phyloP scores from a whole-genome alignment of 257 asterid genomes.

The Solanum tarijense region DNA sequence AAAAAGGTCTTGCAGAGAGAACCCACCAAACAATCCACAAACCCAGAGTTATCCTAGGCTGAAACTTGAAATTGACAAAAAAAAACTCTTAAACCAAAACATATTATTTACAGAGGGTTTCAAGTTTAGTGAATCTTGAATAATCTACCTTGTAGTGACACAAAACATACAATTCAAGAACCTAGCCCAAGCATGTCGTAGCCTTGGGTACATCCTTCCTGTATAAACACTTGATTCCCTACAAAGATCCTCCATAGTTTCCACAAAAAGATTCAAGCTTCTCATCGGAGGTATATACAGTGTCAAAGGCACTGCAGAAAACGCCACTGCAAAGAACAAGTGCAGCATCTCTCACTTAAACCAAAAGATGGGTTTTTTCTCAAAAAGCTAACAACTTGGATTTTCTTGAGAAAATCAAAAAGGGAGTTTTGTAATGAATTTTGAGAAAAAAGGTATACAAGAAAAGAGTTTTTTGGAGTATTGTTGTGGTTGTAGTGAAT shows the following conservation, averaged over 20 bases:
- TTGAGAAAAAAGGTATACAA: too few relatives aligned
- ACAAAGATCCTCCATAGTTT: slow-evolving; percentile 55
- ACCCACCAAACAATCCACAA: neutral
- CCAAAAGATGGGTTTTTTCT: neutral
- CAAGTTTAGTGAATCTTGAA: neutral
- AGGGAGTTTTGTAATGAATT: neutral
- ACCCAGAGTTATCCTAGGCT: neutral
- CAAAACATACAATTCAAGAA: slow-evolving; percentile 48
- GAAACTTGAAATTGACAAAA: neutral
- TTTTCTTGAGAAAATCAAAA: neutral
- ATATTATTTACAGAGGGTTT: neutral
- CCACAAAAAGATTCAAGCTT: slow-evolving; percentile 61
- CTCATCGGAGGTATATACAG: slow-evolving; percentile 82
- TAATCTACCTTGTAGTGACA: slow-evolving; percentile 16
- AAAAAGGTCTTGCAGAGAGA: neutral
- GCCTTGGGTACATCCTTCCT: slow-evolving; percentile 47
- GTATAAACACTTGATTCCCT: slow-evolving; percentile 55
- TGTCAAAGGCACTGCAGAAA: slow-evolving; percentile 79
- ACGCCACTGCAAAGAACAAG: slow-evolving; percentile 62
- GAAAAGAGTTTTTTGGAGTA: neutral
- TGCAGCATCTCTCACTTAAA: slow-evolving; percentile 35
- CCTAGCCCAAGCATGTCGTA: slow-evolving; percentile 61
- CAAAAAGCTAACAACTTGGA: neutral
- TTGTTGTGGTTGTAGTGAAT: neutral
- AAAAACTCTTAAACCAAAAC: neutral